Percentiles rank a stretch among this genome's conserved stretches.
These are phyloP conservation scores for Chenopodium formosanum DNA, from an alignment of 148 eudicot genomes.

Conservation along the genomic window DNA sequence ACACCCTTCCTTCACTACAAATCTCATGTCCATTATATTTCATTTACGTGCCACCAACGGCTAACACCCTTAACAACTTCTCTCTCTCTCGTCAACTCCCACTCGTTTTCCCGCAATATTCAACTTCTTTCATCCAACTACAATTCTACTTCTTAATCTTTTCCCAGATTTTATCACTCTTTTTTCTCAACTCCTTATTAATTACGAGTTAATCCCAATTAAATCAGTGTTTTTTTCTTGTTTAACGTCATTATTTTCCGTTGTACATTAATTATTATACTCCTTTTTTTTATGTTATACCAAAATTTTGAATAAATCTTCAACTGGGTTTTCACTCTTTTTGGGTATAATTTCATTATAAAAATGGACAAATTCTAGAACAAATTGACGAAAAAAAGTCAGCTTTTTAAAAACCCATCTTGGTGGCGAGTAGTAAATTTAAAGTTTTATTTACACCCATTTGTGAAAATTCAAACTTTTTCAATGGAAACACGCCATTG, in stretches of 20 bases:
- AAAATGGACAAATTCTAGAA: background rate
- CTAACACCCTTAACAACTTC: background rate
- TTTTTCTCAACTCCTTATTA: background rate
- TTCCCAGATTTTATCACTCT: background rate
- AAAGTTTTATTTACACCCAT: background rate
- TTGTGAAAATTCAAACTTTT: background rate
- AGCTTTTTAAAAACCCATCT: background rate
- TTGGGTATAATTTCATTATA: background rate
- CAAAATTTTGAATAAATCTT: background rate
- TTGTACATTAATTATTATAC: too few relatives aligned
- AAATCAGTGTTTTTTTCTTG: background rate
- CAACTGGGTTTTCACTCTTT: background rate
- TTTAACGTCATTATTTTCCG: too few relatives aligned
- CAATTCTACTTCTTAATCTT: background rate
- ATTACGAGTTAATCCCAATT: background rate
- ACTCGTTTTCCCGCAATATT: slow-evolving; percentile 1
- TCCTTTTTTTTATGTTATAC: background rate
- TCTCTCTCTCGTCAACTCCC: slow-evolving; percentile 2
- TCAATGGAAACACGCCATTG: background rate
- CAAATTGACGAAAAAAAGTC: background rate
- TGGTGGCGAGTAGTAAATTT: background rate
- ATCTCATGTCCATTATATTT: background rate
- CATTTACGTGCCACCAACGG: background rate
- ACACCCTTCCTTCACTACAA: background rate
- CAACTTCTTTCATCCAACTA: background rate